Conservation (phyloP, 805 yeast genomes). For the Wickerhamiella cacticola region DNA sequence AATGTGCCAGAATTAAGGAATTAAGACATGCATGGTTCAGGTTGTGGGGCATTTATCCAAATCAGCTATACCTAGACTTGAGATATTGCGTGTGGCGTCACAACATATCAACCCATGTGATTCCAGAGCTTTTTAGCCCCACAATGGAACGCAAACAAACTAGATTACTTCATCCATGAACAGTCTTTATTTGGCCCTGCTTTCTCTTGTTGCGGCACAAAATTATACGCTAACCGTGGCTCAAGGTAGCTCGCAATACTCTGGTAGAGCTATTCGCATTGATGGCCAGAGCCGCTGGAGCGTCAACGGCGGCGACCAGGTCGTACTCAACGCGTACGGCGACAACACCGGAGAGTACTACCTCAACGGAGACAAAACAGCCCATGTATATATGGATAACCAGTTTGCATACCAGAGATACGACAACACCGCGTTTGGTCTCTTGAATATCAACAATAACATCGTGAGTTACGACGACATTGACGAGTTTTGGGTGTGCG, state of each 20-base stretch:
- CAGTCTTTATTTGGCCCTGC: not conserved
- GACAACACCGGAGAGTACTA: not conserved
- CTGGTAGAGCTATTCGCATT: not conserved
- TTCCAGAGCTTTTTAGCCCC: too few relatives aligned
- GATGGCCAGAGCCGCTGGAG: constrained; percentile 2
- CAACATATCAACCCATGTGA: too few relatives aligned
- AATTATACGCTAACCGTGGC: not conserved
- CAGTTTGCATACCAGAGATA: constrained; percentile 1
- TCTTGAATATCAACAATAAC: not conserved
- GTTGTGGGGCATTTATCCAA: too few relatives aligned
- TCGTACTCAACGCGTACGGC: not conserved
- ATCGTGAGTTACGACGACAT: not conserved
- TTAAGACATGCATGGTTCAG: too few relatives aligned
- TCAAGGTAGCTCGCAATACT: not conserved
- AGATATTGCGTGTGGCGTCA: too few relatives aligned
- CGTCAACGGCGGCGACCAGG: not conserved
- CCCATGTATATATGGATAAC: not conserved
- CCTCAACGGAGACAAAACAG: not conserved
- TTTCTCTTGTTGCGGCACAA: not conserved
- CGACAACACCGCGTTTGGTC: not conserved
- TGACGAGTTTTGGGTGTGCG: not conserved
- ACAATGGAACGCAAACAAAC: not conserved
- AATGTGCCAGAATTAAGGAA: not conserved
- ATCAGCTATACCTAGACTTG: too few relatives aligned
- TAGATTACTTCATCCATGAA: constrained; percentile 3